phyloP scores from a whole-genome alignment of 2,329 filamentous ascomycete genomes.

The Botryotinia globosa region DNA sequence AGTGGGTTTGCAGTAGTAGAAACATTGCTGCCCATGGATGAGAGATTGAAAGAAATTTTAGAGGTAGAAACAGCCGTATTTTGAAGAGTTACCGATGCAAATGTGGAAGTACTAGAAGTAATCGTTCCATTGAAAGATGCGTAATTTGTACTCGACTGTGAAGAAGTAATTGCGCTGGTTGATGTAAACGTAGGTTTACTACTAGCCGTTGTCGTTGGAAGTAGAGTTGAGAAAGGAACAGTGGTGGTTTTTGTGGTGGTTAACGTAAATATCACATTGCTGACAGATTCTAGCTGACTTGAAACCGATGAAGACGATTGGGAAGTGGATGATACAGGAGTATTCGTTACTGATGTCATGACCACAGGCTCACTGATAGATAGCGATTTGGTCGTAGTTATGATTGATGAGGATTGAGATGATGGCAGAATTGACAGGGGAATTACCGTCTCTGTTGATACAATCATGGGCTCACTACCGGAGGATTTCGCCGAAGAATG shows the following conservation, averaged over 20 bases:
- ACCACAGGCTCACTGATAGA: neutral
- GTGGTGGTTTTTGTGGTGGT: neutral
- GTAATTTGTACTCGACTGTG: neutral
- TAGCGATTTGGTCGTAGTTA: neutral
- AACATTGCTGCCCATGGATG: neutral
- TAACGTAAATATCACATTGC: neutral
- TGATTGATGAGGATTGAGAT: neutral
- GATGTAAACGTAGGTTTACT: neutral
- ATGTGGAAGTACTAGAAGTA: neutral
- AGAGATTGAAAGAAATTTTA: neutral
- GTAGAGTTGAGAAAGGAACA: neutral
- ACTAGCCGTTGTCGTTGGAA: neutral
- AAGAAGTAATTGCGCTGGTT: neutral
- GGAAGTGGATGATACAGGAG: neutral
- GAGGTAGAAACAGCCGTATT: constrained; percentile 4
- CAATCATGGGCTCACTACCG: neutral
- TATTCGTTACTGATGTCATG: constrained; percentile 19
- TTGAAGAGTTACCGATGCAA: neutral
- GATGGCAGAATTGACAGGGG: constrained; percentile 18
- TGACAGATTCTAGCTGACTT: neutral
- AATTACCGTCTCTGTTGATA: constrained; percentile 27
- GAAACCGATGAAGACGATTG: neutral
- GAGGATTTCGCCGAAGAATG: neutral
- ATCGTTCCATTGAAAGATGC: neutral
- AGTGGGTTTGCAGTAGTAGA: constrained; percentile 5